Percentiles rank a stretch among this genome's conserved stretches.
Evolutionary conservation across 2,329 filamentous ascomycete species (phyloP).

Genomic region (Furcasterigmium furcatum): DNA sequence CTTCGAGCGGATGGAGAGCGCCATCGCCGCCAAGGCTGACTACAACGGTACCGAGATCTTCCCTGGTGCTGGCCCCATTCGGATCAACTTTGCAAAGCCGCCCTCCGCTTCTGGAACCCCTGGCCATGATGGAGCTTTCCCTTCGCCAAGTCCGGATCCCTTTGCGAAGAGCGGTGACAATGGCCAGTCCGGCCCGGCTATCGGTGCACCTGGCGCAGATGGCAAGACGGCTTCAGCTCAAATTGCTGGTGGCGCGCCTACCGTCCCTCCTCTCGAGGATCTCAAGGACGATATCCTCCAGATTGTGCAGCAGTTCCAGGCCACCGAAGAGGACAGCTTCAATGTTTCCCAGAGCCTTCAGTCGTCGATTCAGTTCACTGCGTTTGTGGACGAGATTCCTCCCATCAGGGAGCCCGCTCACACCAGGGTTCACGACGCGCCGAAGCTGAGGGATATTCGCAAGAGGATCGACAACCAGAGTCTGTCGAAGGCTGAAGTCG

Average conservation of each 20-base stretch:
- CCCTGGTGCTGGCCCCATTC: constrained; percentile 88
- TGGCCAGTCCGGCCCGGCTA: constrained; percentile 26
- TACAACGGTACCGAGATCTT: constrained; percentile 98
- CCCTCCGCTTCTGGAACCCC: constrained; percentile 87
- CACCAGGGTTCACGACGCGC: constrained; percentile 86
- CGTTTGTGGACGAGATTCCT: constrained; percentile 82
- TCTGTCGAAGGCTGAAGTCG: constrained; percentile 81
- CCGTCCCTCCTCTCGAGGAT: constrained; percentile 70
- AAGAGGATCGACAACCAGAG: constrained; percentile 97
- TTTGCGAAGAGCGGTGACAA: constrained; percentile 58
- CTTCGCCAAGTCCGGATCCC: constrained; percentile 87
- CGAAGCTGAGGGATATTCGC: constrained; percentile 89
- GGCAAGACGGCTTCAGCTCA: constrained; percentile 22
- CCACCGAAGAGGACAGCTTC: constrained; percentile 71
- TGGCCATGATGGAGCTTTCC: constrained; percentile 81
- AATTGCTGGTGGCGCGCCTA: constrained; percentile 48
- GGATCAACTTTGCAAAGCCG: constrained; percentile 97
- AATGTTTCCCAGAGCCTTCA: constrained; percentile 74
- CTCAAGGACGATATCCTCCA: constrained; percentile 79
- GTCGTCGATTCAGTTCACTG: constrained; percentile 69
- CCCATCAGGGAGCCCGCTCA: constrained; percentile 84
- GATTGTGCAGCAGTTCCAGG: constrained; percentile 87
- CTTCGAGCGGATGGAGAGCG: constrained; percentile 88
- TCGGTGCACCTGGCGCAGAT: constrained; percentile 34
- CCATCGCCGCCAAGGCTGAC: constrained; percentile 79